phyloP scores from a whole-genome alignment of 495 filamentous ascomycete species.

The Venustampulla echinocandica region DNA sequence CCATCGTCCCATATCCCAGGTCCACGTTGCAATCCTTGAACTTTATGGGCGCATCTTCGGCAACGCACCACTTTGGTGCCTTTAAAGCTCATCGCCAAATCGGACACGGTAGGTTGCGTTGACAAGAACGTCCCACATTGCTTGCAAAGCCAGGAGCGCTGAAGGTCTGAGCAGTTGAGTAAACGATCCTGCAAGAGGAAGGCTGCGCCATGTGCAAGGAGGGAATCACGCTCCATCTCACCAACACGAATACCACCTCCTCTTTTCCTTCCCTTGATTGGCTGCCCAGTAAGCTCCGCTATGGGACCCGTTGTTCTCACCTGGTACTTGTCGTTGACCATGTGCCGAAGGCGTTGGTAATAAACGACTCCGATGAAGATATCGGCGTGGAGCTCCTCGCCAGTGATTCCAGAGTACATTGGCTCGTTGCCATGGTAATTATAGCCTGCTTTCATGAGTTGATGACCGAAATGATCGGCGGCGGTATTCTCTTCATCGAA shows the following conservation, averaged over 20 bases:
- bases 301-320: slow-evolving; percentile 92
- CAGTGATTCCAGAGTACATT: slow-evolving; percentile 94
- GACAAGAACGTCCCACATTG: slow-evolving; percentile 82
- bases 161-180: slow-evolving; percentile 92
- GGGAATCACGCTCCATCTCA: slow-evolving; percentile 95
- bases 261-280: slow-evolving; percentile 90
- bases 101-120: slow-evolving; percentile 67
- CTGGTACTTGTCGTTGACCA: slow-evolving; percentile 99
- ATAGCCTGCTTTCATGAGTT: slow-evolving; percentile 87
- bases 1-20: slow-evolving; percentile 89
- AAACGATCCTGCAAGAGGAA: slow-evolving; percentile 92
- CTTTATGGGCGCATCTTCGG: slow-evolving; percentile 63
- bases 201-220: slow-evolving; percentile 89
- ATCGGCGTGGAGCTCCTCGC: slow-evolving; percentile 85
- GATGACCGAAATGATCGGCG: slow-evolving; percentile 89
- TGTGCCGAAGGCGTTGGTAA: slow-evolving; percentile 95
- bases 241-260: slow-evolving; percentile 97
- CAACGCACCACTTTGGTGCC: slow-evolving; percentile 71
- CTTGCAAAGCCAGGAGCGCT: slow-evolving; percentile 78
- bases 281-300: slow-evolving; percentile 82
- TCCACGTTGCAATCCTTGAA: slow-evolving; percentile 49
- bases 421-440: slow-evolving; percentile 98
- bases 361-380: slow-evolving; percentile 97
- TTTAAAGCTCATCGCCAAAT: slow-evolving; percentile 30
- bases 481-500: slow-evolving; percentile 91